These are phyloP conservation scores for Stagonosporopsis vannaccii DNA, from an alignment of 2,329 filamentous ascomycete genomes.

Conservation along the genomic window DNA sequence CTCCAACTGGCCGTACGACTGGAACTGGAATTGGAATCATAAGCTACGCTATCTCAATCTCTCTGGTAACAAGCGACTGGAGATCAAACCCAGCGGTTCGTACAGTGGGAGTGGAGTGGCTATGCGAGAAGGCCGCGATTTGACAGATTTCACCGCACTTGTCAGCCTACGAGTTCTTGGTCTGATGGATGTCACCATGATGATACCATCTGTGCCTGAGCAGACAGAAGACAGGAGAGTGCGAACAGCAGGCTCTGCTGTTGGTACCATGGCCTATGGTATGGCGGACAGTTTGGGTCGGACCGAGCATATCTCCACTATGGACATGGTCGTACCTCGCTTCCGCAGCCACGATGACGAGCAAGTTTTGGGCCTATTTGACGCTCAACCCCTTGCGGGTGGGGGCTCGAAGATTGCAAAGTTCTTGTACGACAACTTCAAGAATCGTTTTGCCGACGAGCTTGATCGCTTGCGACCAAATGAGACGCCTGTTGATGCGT, in stretches of 20 bases:
- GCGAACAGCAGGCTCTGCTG: slow-evolving; percentile 92
- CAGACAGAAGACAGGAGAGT: slow-evolving; percentile 95
- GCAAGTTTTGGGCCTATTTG: slow-evolving; percentile 92
- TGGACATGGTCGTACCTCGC: slow-evolving; percentile 92
- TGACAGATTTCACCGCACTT: slow-evolving; percentile 91
- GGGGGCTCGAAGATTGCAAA: slow-evolving; percentile 96
- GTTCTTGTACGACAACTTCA: slow-evolving; percentile 95
- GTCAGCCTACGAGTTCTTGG: slow-evolving; percentile 86
- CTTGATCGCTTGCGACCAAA: slow-evolving; percentile 73
- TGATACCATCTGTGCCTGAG: slow-evolving; percentile 90
- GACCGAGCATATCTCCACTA: slow-evolving; percentile 92
- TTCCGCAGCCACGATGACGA: slow-evolving; percentile 91
- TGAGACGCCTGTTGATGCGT: slow-evolving; percentile 82
- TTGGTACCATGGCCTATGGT: slow-evolving; percentile 89
- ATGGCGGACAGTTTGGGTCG: slow-evolving; percentile 96
- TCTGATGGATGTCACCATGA: slow-evolving; percentile 97
- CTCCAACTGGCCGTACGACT: slow-evolving; percentile 98
- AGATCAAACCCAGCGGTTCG: slow-evolving; percentile 76
- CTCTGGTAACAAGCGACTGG: slow-evolving; percentile 93
- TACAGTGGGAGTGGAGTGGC: slow-evolving; percentile 58
- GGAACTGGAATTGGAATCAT: slow-evolving; percentile 99
- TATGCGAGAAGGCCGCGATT: slow-evolving; percentile 66
- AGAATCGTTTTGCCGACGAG: slow-evolving; percentile 81
- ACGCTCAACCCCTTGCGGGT: slow-evolving; percentile 86
- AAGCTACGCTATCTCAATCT: slow-evolving; percentile 94